Conservation (phyloP, 306 rosid species). For the Sphenostylis stenocarpa region DNA sequence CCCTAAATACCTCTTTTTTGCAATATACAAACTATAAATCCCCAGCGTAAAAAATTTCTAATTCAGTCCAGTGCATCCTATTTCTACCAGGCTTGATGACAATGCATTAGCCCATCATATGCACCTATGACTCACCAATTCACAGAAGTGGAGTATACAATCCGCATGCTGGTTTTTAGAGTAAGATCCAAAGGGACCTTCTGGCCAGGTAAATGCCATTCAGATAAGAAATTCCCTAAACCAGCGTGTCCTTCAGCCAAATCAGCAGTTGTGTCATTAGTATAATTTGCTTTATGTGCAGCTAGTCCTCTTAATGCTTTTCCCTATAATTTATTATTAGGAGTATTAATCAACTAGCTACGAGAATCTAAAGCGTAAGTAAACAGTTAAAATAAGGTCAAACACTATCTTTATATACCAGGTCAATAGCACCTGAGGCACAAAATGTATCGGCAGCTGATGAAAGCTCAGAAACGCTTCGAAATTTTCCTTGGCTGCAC, state of each 20-base stretch:
- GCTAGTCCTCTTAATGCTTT: conserved; percentile 85
- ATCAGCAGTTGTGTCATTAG: conserved; percentile 46
- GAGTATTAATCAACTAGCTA: neutral
- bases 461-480: conserved; percentile 79
- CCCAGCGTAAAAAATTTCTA: conserved; percentile 4
- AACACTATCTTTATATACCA: conserved; percentile 52
- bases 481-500: conserved; percentile 65
- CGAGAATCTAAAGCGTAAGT: neutral
- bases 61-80: neutral
- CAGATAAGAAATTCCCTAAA: conserved; percentile 46
- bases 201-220: conserved; percentile 55
- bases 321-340: conserved; percentile 47
- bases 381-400: conserved; percentile 8
- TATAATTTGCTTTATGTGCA: conserved; percentile 36
- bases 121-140: conserved; percentile 54
- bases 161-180: conserved; percentile 73
- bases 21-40: neutral
- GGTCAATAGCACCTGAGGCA: conserved; percentile 62
- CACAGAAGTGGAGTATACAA: conserved; percentile 57
- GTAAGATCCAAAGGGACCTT: conserved; percentile 92
- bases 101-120: conserved; percentile 15
- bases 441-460: conserved; percentile 53
- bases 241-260: conserved; percentile 42
- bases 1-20: neutral
- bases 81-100: conserved; percentile 10